Base-by-base conservation (phyloP, 129 eudicot species). In the Ambrosia trifida region DNA sequence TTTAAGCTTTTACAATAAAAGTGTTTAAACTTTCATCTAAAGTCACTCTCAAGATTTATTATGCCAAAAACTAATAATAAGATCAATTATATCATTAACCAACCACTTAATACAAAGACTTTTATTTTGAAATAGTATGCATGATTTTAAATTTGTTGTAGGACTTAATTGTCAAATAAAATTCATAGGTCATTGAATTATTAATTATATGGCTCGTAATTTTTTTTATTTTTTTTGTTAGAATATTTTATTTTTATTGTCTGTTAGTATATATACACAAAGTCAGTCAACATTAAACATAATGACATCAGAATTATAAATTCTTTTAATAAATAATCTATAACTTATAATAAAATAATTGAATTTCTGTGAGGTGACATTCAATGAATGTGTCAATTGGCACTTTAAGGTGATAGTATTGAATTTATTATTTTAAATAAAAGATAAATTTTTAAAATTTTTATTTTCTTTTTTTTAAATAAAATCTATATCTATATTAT, bases 241-340 rank as follows among this genome's bases (percentile, higher is more conserved):
- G 11, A 58, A 41, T 72, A 58, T n/a, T 28, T 53, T 70, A 54
- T 9, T 41, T 70, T 11, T 20, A 24, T 14, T 70, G 66, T 56
- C 75, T 59, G 76, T 58, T 43, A 16, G 28, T 72, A 17, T 59
- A 46, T 30, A 49, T 46, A 72, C 69, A 61, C 49, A 45, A 72
- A 60, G 36, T 32, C 69, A 69, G 64, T 69, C 74, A 69, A 69
- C 69, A 69, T 33, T 69, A 62, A 69, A 69, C 64, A 11, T 35
- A 52, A 31, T 52, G 64, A 33, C 68, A 63, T 63, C 13, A 68
- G 73, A 68, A 33, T 68, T 68, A 31, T 68, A 31, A 68, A 51
- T 47, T 31, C 2, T 32, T 32, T 17, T 28, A 24, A 12, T 5
- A 14, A 47, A 3, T 14, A 49, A n/a, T n/a, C n/a, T n/a, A n/a